A percentile compares a stretch with the other conserved stretches of the same genome.
These are phyloP conservation scores for Rosa rugosa DNA, from an alignment of 306 rosid species.

Conservation along the genomic window DNA sequence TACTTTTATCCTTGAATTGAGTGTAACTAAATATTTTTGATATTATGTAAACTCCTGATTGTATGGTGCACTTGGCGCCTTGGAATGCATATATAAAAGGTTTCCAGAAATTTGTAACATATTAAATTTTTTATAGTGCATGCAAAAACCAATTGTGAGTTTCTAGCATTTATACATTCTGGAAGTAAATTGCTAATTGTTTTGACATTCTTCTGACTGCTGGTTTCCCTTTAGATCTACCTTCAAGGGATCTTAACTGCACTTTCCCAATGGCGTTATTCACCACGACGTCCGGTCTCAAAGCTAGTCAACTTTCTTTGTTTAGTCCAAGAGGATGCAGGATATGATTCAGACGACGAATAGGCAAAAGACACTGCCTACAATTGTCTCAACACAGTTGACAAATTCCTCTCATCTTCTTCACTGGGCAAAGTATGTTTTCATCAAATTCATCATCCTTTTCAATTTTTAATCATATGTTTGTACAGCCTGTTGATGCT, in stretches of 20 bases:
- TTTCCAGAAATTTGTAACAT: too few relatives aligned
- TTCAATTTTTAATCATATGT: background rate
- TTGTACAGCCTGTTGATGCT: constrained; percentile 4
- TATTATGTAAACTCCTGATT: too few relatives aligned
- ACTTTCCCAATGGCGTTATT: constrained; percentile 30
- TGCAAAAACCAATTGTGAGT: too few relatives aligned
- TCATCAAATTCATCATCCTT: background rate
- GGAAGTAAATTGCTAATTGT: too few relatives aligned
- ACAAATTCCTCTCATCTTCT: constrained; percentile 49
- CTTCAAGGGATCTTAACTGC: constrained; percentile 51
- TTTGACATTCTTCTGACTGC: too few relatives aligned
- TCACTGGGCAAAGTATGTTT: constrained; percentile 53
- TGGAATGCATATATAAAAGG: too few relatives aligned
- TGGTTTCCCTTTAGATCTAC: too few relatives aligned
- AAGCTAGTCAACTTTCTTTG: constrained; percentile 58
- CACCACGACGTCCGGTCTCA: constrained; percentile 24
- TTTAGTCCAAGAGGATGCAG: constrained; percentile 51
- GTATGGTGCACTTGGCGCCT: too few relatives aligned
- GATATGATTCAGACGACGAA: constrained; percentile 46
- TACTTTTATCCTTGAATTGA: too few relatives aligned
- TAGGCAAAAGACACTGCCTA: constrained; percentile 36
- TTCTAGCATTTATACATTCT: too few relatives aligned
- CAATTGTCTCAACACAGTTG: constrained; percentile 49
- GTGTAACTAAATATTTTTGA: too few relatives aligned
- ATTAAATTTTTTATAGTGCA: too few relatives aligned